A percentile compares a stretch with the other conserved stretches of the same genome.
Conservation (phyloP, 1,284 basidiomycete genomes). For the Pascua guehoae region DNA sequence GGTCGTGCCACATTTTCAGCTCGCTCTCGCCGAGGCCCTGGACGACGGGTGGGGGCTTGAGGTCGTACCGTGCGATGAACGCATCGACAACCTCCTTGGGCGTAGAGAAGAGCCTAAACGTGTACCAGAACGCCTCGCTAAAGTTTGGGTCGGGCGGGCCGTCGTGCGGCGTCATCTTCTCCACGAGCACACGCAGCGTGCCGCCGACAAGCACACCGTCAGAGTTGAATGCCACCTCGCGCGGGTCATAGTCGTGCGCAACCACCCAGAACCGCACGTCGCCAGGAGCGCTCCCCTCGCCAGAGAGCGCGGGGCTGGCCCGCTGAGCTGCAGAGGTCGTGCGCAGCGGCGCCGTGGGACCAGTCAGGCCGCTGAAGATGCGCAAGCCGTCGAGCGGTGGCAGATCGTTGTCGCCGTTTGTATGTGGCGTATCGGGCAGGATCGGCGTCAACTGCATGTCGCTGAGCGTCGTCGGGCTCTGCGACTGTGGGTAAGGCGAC, state of each 20-base stretch:
- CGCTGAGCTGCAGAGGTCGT: background rate
- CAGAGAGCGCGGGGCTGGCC: conserved; percentile 2
- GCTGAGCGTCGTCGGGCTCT: background rate
- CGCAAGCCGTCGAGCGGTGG: background rate
- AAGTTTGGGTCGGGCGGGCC: conserved; percentile 76
- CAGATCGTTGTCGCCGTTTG: conserved; percentile 7
- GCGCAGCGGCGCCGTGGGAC: conserved; percentile 1
- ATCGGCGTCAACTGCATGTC: background rate
- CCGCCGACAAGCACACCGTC: conserved; percentile 89
- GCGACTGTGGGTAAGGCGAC: conserved; percentile 5
- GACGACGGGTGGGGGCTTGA: conserved; percentile 50
- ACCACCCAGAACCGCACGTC: conserved; percentile 45
- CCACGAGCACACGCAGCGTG: conserved; percentile 79
- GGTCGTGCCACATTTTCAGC: conserved; percentile 70
- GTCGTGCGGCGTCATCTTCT: conserved; percentile 95
- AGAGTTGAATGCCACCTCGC: conserved; percentile 83
- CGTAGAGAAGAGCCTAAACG: conserved; percentile 88
- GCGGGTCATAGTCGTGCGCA: conserved; percentile 54
- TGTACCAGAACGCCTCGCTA: conserved; percentile 85
- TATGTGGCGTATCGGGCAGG: background rate
- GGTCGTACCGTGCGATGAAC: conserved; percentile 76
- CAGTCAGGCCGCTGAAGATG: too few relatives aligned
- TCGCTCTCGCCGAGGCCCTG: conserved; percentile 54
- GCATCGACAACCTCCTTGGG: conserved; percentile 71
- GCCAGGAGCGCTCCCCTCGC: conserved; percentile 11